Conservation (phyloP, 331 rosid species). For the Malus hybrid region DNA sequence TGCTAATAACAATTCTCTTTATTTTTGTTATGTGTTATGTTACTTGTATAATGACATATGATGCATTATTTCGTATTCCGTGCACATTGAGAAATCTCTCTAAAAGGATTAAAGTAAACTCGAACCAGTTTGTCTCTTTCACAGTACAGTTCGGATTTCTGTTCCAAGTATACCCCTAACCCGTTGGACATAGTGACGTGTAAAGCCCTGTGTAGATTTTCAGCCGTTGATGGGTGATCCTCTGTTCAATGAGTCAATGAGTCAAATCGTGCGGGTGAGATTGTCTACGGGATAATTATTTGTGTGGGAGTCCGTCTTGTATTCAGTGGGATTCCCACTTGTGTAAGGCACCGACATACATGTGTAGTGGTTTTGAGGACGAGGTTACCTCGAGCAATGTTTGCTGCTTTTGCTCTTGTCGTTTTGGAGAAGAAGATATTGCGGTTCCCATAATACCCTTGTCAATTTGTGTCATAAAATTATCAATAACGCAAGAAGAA, state of each 20-base stretch:
- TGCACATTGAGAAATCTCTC: too few relatives aligned
- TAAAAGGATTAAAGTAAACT: not conserved
- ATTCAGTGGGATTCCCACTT: not conserved
- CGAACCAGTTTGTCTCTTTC: not conserved
- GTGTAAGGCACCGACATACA: not conserved
- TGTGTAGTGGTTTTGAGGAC: not conserved
- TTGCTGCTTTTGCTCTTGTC: not conserved
- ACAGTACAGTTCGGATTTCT: not conserved
- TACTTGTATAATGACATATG: too few relatives aligned
- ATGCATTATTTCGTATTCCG: accelerated
- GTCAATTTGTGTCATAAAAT: not conserved
- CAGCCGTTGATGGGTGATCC: not conserved
- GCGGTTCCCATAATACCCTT: not conserved
- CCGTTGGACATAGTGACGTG: not conserved
- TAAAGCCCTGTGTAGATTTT: not conserved
- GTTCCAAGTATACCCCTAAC: not conserved
- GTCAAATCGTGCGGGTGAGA: not conserved
- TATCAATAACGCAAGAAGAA: not conserved
- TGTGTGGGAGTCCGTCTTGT: not conserved
- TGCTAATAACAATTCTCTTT: too few relatives aligned
- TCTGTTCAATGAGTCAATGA: not conserved
- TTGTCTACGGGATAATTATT: not conserved
- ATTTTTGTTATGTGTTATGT: too few relatives aligned
- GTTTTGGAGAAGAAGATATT: not conserved
- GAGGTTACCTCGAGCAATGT: not conserved